A percentile compares a stretch with the other conserved stretches of the same genome.
phyloP scores from a whole-genome alignment of 805 yeast species.

The Sugiyamaella valdiviana region DNA sequence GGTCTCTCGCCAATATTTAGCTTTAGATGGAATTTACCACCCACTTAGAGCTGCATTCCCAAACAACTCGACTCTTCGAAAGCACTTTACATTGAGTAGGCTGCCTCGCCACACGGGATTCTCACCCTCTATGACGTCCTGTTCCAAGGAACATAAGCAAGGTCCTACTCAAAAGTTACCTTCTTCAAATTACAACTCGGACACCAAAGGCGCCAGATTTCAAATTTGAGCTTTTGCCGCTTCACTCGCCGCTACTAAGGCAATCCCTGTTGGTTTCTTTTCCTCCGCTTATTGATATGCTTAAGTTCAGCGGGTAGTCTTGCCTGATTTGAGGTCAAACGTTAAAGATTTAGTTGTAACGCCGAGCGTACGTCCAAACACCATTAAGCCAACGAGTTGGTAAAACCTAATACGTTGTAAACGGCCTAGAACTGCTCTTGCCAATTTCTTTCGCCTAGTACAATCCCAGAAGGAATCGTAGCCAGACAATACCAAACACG shows the following conservation, averaged over 20 bases:
- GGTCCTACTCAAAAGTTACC: conserved; percentile 31
- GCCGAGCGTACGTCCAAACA: conserved; percentile 8
- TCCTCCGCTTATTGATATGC: conserved; percentile 43
- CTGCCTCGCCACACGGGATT: conserved; percentile 36
- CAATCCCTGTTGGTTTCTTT: conserved; percentile 43
- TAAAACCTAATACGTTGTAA: conserved; percentile 10
- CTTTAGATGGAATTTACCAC: conserved; percentile 40
- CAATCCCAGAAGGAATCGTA: conserved; percentile 26
- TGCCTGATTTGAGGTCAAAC: conserved; percentile 37
- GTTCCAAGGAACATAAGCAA: conserved; percentile 37
- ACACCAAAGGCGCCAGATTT: conserved; percentile 37
- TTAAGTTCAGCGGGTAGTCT: conserved; percentile 42
- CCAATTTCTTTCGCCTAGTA: conserved; percentile 25
- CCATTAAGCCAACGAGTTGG: conserved; percentile 2
- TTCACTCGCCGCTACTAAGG: conserved; percentile 42
- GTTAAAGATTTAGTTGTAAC: conserved; percentile 18
- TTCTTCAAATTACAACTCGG: conserved; percentile 39
- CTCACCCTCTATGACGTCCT: conserved; percentile 41
- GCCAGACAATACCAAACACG: conserved; percentile 32
- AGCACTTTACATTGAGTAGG: conserved; percentile 31
- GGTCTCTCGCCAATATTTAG: conserved; percentile 44
- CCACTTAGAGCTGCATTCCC: conserved; percentile 40
- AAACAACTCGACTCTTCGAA: conserved; percentile 36
- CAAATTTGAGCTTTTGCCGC: conserved; percentile 39
- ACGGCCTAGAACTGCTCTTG: conserved; percentile 13